Percentiles rank a stretch among this genome's conserved stretches.
phyloP scores from a whole-genome alignment of 306 rosid species.

The Cucurbita maxima region DNA sequence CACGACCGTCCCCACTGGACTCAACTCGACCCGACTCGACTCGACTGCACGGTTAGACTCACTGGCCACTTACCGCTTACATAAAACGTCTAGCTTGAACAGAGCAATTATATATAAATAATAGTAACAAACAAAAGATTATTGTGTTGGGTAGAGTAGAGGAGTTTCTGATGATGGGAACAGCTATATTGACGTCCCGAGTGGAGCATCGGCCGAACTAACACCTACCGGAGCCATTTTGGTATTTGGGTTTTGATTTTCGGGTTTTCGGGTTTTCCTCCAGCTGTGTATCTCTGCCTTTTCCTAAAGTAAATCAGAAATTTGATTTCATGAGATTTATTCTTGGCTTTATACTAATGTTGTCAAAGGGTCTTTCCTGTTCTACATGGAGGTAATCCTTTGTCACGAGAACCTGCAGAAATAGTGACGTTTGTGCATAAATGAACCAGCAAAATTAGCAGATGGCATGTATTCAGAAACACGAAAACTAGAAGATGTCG shows the following conservation, averaged over 20 bases:
- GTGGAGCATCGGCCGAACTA: conserved; percentile 25
- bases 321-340: conserved; percentile 74
- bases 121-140: not conserved
- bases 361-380: conserved; percentile 59
- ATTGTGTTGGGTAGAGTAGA: conserved; percentile 6
- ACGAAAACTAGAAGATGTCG: not conserved
- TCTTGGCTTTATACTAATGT: conserved; percentile 50
- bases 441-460: not conserved
- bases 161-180: conserved; percentile 20
- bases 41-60: conserved; percentile 20
- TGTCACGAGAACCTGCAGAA: conserved; percentile 86
- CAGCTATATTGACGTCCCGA: conserved; percentile 17
- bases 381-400: conserved; percentile 87
- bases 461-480: not conserved
- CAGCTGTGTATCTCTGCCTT: conserved; percentile 43
- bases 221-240: conserved; percentile 14
- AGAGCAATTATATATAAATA: conserved; percentile 26
- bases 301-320: conserved; percentile 58
- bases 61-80: conserved; percentile 22
- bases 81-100: conserved; percentile 20
- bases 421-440: not conserved
- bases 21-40: not conserved
- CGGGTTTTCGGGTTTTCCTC: not conserved
- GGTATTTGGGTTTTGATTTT: not conserved
- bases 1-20: conserved; percentile 8